Percentiles rank a stretch among this genome's conserved stretches.
Conservation (phyloP, 2,329 filamentous ascomycete genomes). For the Penicillium sp. region DNA sequence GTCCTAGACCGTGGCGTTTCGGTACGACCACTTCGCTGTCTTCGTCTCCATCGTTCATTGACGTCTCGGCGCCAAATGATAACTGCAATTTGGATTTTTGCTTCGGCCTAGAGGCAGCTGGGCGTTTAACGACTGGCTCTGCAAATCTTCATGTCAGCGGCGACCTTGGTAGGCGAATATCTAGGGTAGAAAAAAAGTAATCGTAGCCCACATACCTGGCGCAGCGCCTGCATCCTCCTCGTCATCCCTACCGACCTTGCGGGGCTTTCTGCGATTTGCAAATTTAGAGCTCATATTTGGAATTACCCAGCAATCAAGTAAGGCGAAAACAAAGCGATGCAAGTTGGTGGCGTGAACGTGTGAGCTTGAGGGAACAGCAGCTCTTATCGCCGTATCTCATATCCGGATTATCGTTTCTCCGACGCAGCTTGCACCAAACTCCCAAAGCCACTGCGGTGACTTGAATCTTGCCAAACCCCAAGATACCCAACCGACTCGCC, state of each 20-base stretch:
- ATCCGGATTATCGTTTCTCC: conserved; percentile 40
- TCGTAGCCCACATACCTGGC: conserved; percentile 43
- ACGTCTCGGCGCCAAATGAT: conserved; percentile 69
- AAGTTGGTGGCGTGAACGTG: conserved; percentile 8
- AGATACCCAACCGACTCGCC: conserved; percentile 26
- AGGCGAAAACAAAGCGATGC: background rate
- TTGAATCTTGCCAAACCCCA: conserved; percentile 23
- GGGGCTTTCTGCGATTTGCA: conserved; percentile 64
- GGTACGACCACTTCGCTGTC: conserved; percentile 58
- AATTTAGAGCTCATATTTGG: conserved; percentile 57
- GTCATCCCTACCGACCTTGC: conserved; percentile 73
- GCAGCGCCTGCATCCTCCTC: conserved; percentile 43
- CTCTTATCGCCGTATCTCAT: conserved; percentile 25
- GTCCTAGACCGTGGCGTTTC: conserved; percentile 60
- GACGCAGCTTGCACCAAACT: conserved; percentile 31
- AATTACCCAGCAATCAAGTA: background rate
- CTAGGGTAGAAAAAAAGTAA: conserved; percentile 22
- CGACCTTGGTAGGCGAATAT: conserved; percentile 10
- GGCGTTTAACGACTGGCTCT: conserved; percentile 55
- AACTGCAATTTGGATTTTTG: conserved; percentile 75
- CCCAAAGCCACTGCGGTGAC: conserved; percentile 29
- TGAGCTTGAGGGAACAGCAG: conserved; percentile 3
- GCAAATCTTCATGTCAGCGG: conserved; percentile 37
- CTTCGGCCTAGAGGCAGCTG: conserved; percentile 52
- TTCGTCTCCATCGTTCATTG: conserved; percentile 56